Conservation (phyloP, 2,329 filamentous ascomycete genomes). For the Gliomastix tumulicola region DNA sequence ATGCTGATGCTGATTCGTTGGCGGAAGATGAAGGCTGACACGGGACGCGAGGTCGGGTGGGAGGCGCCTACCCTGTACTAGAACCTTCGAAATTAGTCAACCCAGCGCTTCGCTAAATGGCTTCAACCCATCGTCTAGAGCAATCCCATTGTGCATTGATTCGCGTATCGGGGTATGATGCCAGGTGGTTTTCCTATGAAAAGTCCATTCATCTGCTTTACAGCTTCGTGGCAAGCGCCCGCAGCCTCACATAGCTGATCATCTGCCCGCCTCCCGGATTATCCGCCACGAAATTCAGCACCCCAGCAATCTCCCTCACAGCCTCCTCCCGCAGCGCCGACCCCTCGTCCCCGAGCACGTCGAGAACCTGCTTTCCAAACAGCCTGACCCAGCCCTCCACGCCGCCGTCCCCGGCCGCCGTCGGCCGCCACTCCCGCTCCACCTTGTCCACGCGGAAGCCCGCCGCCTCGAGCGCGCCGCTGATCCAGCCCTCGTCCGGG, state of each 20-base stretch:
- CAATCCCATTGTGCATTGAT: no score
- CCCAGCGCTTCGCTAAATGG: no score
- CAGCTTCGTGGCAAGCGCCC: constrained; percentile 37
- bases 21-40: no score
- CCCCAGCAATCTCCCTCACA: constrained; percentile 45
- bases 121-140: no score
- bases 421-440: constrained; percentile 61
- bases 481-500: constrained; percentile 55
- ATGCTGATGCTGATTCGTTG: no score
- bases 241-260: constrained; percentile 47
- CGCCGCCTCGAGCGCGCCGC: constrained; percentile 31
- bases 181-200: no score
- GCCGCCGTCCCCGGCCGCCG: constrained; percentile 48
- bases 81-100: no score
- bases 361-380: constrained; percentile 54
- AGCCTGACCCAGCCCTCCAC: constrained; percentile 60
- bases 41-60: no score
- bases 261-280: constrained; percentile 49
- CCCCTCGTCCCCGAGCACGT: constrained; percentile 37
- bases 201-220: no score
- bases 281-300: constrained; percentile 47
- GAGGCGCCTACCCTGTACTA: no score
- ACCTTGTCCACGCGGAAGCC: constrained; percentile 42
- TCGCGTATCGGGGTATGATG: no score
- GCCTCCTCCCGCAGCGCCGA: constrained; percentile 42